Conservation (phyloP, 345 rosid species). For the Zanthoxylum bungeanum region DNA sequence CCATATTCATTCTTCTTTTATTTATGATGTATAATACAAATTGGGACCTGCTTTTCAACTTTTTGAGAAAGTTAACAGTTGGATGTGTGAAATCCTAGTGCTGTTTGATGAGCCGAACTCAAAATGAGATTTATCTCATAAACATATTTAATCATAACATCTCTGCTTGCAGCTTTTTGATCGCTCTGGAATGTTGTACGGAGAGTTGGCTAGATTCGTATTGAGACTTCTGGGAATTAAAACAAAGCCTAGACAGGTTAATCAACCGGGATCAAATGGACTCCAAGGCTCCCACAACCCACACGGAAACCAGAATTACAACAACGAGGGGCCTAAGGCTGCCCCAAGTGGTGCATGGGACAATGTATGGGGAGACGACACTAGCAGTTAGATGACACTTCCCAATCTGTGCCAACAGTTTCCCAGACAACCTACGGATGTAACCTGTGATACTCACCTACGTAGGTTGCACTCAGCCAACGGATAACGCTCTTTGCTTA, state of each 20-base stretch:
- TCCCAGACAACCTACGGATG: neutral
- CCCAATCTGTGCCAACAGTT: neutral
- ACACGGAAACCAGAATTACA: conserved; percentile 52
- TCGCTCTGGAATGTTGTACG: conserved; percentile 79
- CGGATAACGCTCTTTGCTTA: neutral
- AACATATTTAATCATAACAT: conserved; percentile 11
- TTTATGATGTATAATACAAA: neutral
- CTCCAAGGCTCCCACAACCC: conserved; percentile 56
- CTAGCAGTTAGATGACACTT: conserved; percentile 21
- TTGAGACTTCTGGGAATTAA: conserved; percentile 77
- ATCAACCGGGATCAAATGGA: conserved; percentile 64
- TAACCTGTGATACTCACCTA: neutral
- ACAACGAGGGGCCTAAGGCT: conserved; percentile 69
- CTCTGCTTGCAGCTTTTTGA: conserved; percentile 72
- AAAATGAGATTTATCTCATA: neutral
- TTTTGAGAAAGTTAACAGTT: neutral
- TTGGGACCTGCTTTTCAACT: neutral
- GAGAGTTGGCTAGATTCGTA: conserved; percentile 94
- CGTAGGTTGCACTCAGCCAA: neutral
- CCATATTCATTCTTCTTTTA: neutral
- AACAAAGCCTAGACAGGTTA: conserved; percentile 63
- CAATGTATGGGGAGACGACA: conserved; percentile 68
- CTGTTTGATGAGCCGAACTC: neutral
- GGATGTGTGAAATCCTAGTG: neutral
- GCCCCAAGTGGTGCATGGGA: conserved; percentile 86